phyloP scores from a whole-genome alignment of 352 stramenopile genomes.

The Phytophthora sojae region DNA sequence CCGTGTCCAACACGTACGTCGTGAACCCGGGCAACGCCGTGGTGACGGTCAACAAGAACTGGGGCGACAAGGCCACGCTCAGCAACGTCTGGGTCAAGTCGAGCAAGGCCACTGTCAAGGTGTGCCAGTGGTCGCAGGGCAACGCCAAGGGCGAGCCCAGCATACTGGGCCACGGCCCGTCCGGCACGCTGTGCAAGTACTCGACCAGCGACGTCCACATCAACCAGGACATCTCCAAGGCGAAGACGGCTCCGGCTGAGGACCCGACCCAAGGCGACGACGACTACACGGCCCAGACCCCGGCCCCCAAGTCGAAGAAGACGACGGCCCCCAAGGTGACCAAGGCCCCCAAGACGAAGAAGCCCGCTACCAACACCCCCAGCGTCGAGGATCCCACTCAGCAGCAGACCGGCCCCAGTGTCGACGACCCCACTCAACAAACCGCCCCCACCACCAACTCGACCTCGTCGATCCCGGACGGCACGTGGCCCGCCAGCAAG shows the following conservation, averaged over 20 bases:
- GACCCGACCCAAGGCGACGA: background rate
- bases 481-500: conserved; percentile 26
- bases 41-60: conserved; percentile 29
- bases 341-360: conserved; percentile 1
- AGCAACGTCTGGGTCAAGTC: conserved; percentile 26
- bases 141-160: conserved; percentile 8
- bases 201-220: conserved; percentile 30
- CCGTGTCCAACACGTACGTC: conserved; percentile 25
- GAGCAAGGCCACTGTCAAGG: background rate
- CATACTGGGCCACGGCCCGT: conserved; percentile 18
- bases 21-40: conserved; percentile 20
- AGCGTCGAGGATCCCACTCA: background rate
- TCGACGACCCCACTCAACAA: background rate
- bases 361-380: background rate
- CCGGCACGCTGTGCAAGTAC: conserved; percentile 20
- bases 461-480: conserved; percentile 15
- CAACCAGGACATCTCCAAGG: conserved; percentile 24
- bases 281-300: conserved; percentile 3
- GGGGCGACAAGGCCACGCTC: conserved; percentile 15
- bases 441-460: background rate
- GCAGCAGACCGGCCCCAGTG: background rate
- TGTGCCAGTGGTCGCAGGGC: too few species aligned
- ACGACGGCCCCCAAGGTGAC: background rate
- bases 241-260: background rate
- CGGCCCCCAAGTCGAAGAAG: conserved; percentile 2